Conservation (phyloP, 2,329 filamentous ascomycete species). For the Sporothrix brunneoviolacea region DNA sequence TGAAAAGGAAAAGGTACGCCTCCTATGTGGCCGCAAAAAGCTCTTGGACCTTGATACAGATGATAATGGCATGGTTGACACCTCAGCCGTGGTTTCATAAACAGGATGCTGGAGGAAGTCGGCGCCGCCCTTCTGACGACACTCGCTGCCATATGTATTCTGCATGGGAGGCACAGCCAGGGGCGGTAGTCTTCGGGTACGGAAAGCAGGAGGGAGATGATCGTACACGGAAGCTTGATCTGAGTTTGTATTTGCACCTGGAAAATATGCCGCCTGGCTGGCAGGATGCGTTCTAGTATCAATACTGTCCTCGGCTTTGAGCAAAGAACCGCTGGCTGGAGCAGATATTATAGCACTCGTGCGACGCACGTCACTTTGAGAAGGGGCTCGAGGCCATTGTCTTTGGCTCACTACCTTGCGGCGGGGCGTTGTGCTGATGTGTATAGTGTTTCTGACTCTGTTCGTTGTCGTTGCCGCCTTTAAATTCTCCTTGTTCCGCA, state of each 20-base stretch:
- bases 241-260: neutral
- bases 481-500: constrained; percentile 16
- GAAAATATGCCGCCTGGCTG: neutral
- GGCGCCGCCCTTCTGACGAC: neutral
- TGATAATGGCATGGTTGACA: neutral
- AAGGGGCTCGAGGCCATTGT: constrained; percentile 1
- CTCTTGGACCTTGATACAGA: constrained; percentile 6
- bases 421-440: neutral
- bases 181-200: neutral
- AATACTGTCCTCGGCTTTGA: neutral
- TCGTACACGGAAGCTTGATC: neutral
- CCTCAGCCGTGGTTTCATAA: no score
- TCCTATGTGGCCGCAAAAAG: neutral
- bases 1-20: constrained; percentile 14
- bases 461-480: neutral
- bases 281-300: neutral
- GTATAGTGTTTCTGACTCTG: constrained; percentile 2
- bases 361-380: neutral
- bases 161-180: neutral
- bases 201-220: no score
- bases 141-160: neutral
- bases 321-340: neutral
- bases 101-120: no score
- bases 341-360: neutral
- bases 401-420: constrained; percentile 6